Evolutionary conservation across 1,284 basidiomycete species (phyloP).

Genomic region (Kwoniella shivajii): DNA sequence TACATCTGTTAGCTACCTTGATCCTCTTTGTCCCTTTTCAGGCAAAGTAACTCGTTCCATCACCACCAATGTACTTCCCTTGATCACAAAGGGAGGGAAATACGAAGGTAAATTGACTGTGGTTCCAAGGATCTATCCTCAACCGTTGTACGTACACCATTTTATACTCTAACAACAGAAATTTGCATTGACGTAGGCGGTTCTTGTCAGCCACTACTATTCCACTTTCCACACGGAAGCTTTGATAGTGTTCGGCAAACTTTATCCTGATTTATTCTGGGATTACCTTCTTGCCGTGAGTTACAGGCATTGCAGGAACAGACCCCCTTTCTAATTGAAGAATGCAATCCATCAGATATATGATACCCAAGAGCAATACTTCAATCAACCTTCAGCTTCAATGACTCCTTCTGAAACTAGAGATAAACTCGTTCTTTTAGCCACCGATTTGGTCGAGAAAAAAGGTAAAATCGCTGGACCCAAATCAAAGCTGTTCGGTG

Average conservation of each 20-base stretch:
- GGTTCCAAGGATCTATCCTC: conserved; percentile 78
- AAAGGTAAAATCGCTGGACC: conserved; percentile 36
- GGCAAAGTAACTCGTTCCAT: conserved; percentile 54
- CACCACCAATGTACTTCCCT: conserved; percentile 54
- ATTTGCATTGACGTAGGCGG: too few relatives aligned
- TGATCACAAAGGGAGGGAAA: conserved; percentile 59
- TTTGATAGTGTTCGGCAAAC: conserved; percentile 70
- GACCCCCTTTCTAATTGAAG: neutral
- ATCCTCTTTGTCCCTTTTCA: conserved; percentile 82
- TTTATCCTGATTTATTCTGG: conserved; percentile 77
- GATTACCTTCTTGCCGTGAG: conserved; percentile 67
- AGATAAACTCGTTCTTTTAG: conserved; percentile 65
- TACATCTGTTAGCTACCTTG: conserved; percentile 59
- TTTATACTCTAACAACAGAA: neutral
- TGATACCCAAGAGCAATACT: conserved; percentile 69
- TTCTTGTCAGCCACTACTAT: conserved; percentile 69
- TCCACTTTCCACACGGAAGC: conserved; percentile 81
- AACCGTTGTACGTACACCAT: conserved; percentile 57
- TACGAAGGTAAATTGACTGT: conserved; percentile 77
- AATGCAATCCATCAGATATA: conserved; percentile 64
- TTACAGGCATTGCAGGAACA: conserved; percentile 12
- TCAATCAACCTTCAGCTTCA: conserved; percentile 67
- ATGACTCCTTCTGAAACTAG: conserved; percentile 74
- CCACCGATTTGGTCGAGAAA: conserved; percentile 47
- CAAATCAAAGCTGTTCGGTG: conserved; percentile 34